Percentiles rank a stretch among this genome's conserved stretches.
phyloP scores from a whole-genome alignment of 306 rosid genomes.

The Cucumis sativus region DNA sequence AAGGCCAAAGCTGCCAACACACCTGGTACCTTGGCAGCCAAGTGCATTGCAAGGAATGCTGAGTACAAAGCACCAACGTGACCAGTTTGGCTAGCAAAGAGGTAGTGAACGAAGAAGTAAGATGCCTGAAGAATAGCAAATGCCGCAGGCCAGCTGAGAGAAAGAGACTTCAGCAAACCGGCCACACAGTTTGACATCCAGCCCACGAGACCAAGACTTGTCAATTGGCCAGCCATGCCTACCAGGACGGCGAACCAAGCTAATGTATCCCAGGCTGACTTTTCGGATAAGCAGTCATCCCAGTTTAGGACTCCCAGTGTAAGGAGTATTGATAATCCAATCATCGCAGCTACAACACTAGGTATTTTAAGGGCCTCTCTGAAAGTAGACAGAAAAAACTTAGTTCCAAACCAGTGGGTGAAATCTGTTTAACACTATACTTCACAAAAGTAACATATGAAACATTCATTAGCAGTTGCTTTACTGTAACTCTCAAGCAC shows the following conservation, averaged over 20 bases:
- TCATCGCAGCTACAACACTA: slow-evolving; percentile 88
- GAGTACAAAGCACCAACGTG: slow-evolving; percentile 91
- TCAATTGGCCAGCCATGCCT: slow-evolving; percentile 91
- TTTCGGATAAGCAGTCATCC: slow-evolving; percentile 83
- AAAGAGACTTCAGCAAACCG: slow-evolving; percentile 35
- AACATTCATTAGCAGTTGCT: not conserved
- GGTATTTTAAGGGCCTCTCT: slow-evolving; percentile 67
- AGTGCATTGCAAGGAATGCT: slow-evolving; percentile 86
- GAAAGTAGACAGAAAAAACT: slow-evolving; percentile 10
- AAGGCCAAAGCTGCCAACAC: slow-evolving; percentile 65
- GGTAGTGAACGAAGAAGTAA: slow-evolving; percentile 85
- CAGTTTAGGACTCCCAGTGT: slow-evolving; percentile 76
- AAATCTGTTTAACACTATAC: not conserved
- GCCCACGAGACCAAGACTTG: slow-evolving; percentile 62
- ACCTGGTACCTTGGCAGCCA: slow-evolving; percentile 91
- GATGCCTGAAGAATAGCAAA: slow-evolving; percentile 74
- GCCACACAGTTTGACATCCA: slow-evolving; percentile 88
- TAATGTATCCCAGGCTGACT: slow-evolving; percentile 94
- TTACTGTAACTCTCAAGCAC: not conserved
- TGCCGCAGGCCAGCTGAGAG: slow-evolving; percentile 81
- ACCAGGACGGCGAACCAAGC: slow-evolving; percentile 93
- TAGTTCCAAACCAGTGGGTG: not conserved
- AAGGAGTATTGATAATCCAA: slow-evolving; percentile 77
- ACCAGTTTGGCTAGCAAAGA: slow-evolving; percentile 95
- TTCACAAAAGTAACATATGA: not conserved